These are phyloP conservation scores for Xylaria bambusicola DNA, from an alignment of 495 filamentous ascomycete genomes.

Conservation along the genomic window DNA sequence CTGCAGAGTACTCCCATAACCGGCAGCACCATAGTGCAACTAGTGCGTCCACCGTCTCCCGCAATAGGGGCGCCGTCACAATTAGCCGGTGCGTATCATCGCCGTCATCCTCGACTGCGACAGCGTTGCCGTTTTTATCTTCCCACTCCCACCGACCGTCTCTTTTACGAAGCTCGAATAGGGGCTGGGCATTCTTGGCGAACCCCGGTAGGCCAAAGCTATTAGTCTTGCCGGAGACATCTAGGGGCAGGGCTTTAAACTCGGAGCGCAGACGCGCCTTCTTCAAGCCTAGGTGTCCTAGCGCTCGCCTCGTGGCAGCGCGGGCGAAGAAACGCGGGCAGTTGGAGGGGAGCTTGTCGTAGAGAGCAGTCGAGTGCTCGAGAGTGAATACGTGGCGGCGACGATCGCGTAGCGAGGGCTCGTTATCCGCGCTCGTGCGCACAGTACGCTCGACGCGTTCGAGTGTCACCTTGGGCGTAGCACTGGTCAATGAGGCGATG, in stretches of 20 bases:
- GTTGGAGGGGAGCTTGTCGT: background rate
- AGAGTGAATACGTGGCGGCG: constrained; percentile 9
- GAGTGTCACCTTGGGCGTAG: constrained; percentile 1
- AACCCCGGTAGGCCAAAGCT: constrained; percentile 8
- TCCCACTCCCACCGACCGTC: constrained; percentile 11
- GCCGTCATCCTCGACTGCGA: constrained; percentile 14
- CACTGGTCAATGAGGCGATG: constrained; percentile 1
- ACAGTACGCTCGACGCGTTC: constrained; percentile 16
- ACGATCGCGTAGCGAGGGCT: constrained; percentile 5
- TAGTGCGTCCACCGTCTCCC: constrained; percentile 10
- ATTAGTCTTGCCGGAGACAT: constrained; percentile 4
- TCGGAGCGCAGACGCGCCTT: constrained; percentile 8
- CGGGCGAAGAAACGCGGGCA: constrained; percentile 10
- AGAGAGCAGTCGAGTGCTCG: background rate
- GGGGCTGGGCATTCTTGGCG: constrained; percentile 8
- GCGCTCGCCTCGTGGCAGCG: constrained; percentile 6
- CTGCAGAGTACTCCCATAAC: constrained; percentile 15
- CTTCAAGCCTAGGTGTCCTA: constrained; percentile 12
- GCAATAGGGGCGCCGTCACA: constrained; percentile 7
- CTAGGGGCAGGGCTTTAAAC: constrained; percentile 2
- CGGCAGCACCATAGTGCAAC: constrained; percentile 19
- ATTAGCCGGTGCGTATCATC: constrained; percentile 13
- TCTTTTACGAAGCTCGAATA: constrained; percentile 12
- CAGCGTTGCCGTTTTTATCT: constrained; percentile 6
- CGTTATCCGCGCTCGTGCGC: constrained; percentile 4